Percentiles rank a stretch among this genome's conserved stretches.
Conservation (phyloP, 176 grass and related monocot species). For the Triticum aestivum region DNA sequence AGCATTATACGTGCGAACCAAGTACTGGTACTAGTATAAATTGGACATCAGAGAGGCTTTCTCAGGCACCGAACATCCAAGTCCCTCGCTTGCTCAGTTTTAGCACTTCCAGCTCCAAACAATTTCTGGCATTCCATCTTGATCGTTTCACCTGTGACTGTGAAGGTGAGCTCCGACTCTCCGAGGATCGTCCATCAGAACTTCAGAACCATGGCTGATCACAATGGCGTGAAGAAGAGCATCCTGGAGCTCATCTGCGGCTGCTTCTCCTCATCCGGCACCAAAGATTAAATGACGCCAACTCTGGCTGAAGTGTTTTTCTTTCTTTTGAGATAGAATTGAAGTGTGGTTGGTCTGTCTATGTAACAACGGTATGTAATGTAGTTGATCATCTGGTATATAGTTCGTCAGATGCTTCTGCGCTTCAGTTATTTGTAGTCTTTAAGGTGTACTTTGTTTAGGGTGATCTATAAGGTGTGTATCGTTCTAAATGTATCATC, state of each 20-base stretch:
- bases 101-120: too few relatives aligned
- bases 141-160: too few relatives aligned
- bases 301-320: neutral
- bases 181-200: neutral
- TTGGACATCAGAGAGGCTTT: neutral
- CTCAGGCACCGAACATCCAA: neutral
- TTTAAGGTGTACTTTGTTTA: too few relatives aligned
- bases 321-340: too few relatives aligned
- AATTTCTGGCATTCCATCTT: neutral
- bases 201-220: neutral
- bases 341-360: too few relatives aligned
- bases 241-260: conserved; percentile 25
- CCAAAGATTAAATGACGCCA: neutral
- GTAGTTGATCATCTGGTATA: too few relatives aligned
- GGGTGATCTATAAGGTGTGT: too few relatives aligned
- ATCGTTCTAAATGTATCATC: too few relatives aligned
- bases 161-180: neutral
- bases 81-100: too few relatives aligned
- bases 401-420: too few relatives aligned
- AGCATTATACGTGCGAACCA: neutral
- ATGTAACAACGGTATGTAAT: too few relatives aligned
- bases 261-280: conserved; percentile 30
- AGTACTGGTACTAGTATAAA: neutral
- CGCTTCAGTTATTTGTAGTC: too few relatives aligned
- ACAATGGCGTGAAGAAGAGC: conserved; percentile 33